Conservation (phyloP, 1,284 basidiomycete genomes). For the Papiliotrema terrestris region DNA sequence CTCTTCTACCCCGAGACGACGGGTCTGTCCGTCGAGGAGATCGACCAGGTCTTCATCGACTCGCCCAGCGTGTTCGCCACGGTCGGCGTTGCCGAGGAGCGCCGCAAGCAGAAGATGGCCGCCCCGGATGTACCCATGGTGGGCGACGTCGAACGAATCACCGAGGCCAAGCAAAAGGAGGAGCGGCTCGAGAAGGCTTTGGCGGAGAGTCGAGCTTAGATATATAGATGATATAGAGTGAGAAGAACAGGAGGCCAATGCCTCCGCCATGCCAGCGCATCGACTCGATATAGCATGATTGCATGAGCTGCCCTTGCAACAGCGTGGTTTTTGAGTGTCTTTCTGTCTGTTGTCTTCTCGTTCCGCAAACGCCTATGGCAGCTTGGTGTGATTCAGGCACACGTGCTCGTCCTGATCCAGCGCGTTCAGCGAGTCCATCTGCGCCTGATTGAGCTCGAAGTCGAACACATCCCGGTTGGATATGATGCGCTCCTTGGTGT, state of each 20-base stretch:
- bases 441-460: conserved; percentile 61
- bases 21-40: conserved; percentile 28
- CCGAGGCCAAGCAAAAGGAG: too few relatives aligned
- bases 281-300: too few relatives aligned
- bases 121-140: too few relatives aligned
- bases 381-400: conserved; percentile 25
- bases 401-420: conserved; percentile 51
- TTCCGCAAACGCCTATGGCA: conserved; percentile 10
- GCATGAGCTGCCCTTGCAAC: too few relatives aligned
- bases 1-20: conserved; percentile 37
- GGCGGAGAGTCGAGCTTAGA: too few relatives aligned
- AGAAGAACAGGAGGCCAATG: too few relatives aligned
- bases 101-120: conserved; percentile 9
- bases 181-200: too few relatives aligned
- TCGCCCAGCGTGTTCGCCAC: conserved; percentile 14
- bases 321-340: too few relatives aligned
- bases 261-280: too few relatives aligned
- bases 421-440: conserved; percentile 60
- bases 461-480: conserved; percentile 66
- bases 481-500: conserved; percentile 55
- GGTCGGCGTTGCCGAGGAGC: conserved; percentile 8
- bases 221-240: too few relatives aligned
- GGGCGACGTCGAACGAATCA: too few relatives aligned
- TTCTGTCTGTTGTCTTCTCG: too few relatives aligned
- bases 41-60: conserved; percentile 25